A percentile compares a stretch with the other conserved stretches of the same genome.
Evolutionary conservation across 176 grass and related monocot genomes (phyloP).

Genomic region (Typha latifolia): DNA sequence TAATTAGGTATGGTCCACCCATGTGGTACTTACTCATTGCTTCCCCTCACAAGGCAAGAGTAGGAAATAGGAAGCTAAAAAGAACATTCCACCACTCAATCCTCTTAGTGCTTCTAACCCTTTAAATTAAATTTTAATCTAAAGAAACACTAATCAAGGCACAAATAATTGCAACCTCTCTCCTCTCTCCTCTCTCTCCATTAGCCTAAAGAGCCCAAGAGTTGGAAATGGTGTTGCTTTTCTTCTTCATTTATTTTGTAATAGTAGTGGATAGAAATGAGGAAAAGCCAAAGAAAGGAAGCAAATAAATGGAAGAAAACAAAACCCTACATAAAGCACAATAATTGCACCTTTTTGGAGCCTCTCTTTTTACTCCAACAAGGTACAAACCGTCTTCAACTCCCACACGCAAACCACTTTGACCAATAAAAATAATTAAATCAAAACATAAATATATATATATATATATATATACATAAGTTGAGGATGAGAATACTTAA

Average conservation of each 20-base stretch:
- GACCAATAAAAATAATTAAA: not conserved
- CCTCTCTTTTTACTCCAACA: not conserved
- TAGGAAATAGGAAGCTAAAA: not conserved
- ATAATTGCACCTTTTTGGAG: no score
- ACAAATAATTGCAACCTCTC: no score
- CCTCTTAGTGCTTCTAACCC: not conserved
- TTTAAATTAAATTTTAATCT: not conserved
- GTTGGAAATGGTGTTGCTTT: no score
- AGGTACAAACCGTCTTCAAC: slow-evolving; percentile 4
- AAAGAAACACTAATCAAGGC: no score
- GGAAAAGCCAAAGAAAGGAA: no score
- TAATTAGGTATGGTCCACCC: not conserved
- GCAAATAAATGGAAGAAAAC: no score
- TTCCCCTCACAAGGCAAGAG: slow-evolving; percentile 2
- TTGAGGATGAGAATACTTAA: no score
- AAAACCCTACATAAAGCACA: no score
- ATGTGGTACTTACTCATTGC: not conserved
- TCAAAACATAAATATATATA: not conserved
- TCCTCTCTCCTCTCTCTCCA: no score
- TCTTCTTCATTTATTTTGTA: no score
- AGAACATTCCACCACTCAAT: not conserved
- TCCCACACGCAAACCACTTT: slow-evolving; percentile 11
- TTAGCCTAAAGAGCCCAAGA: no score
- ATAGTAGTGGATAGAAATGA: no score
- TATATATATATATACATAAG: not conserved